These are phyloP conservation scores for Panicum hallii DNA, from an alignment of 202 grass and related monocot species.

Conservation along the genomic window DNA sequence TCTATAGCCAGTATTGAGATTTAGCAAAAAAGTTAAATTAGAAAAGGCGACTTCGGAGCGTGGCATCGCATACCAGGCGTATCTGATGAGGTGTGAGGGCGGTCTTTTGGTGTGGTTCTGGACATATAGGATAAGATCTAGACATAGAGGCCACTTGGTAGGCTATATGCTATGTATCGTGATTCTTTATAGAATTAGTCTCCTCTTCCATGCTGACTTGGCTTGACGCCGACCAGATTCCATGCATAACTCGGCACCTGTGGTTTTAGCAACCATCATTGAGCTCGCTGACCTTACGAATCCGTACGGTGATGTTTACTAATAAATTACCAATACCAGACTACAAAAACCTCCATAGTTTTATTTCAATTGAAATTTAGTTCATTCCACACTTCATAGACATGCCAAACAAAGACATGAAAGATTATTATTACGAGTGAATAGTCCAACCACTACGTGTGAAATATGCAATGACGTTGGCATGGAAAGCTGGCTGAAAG, in stretches of 20 bases:
- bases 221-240: conserved; percentile 44
- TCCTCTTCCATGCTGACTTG: conserved; percentile 35
- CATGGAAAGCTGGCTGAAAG: too few relatives aligned
- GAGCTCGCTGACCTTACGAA: neutral
- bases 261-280: neutral
- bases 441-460: too few relatives aligned
- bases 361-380: neutral
- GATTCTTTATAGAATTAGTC: conserved; percentile 2
- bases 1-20: neutral
- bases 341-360: too few relatives aligned
- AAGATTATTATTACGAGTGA: too few relatives aligned
- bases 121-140: conserved; percentile 42
- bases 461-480: too few relatives aligned
- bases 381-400: too few relatives aligned
- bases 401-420: too few relatives aligned
- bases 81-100: conserved; percentile 39
- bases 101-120: conserved; percentile 37
- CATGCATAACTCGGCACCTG: neutral
- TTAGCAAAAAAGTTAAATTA: neutral
- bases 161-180: conserved; percentile 8
- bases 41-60: conserved; percentile 41
- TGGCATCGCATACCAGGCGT: conserved; percentile 41
- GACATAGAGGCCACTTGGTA: conserved; percentile 18
- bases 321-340: neutral
- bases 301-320: neutral